These are phyloP conservation scores for Kwoniella sp. DNA, from an alignment of 768 basidiomycete species.

Conservation along the genomic window DNA sequence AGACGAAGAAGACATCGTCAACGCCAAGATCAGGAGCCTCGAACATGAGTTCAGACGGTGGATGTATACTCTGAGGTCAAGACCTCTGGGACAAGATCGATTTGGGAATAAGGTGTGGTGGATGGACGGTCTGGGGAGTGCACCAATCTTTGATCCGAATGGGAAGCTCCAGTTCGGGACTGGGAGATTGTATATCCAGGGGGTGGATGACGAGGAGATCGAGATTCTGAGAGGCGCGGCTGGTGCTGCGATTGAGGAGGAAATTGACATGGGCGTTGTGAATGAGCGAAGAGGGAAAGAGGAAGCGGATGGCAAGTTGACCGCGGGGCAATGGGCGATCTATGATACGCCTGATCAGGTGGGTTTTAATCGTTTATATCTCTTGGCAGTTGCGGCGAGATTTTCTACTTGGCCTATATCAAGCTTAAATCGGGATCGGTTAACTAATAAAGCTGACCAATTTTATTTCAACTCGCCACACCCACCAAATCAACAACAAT, in stretches of 20 bases:
- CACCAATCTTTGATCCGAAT: slow-evolving; percentile 63
- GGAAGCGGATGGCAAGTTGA: slow-evolving; percentile 76
- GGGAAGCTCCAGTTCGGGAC: slow-evolving; percentile 81
- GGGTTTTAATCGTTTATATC: too few species aligned
- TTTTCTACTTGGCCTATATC: too few species aligned
- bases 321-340: slow-evolving; percentile 82
- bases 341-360: slow-evolving; percentile 88
- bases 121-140: slow-evolving; percentile 94
- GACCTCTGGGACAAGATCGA: slow-evolving; percentile 85
- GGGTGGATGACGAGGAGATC: slow-evolving; percentile 78
- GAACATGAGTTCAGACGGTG: slow-evolving; percentile 93
- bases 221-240: slow-evolving; percentile 61
- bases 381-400: too few species aligned
- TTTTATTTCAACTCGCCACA: neutral
- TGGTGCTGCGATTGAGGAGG: slow-evolving; percentile 43
- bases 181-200: slow-evolving; percentile 89
- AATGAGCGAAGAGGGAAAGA: slow-evolving; percentile 69
- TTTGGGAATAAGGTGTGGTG: slow-evolving; percentile 98
- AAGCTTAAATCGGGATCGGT: too few species aligned
- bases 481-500: too few species aligned
- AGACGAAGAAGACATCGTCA: slow-evolving; percentile 82
- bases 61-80: slow-evolving; percentile 77
- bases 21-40: slow-evolving; percentile 77
- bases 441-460: too few species aligned
- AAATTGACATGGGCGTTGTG: slow-evolving; percentile 63